phyloP scores from a whole-genome alignment of 176 grass and related monocot genomes.

The Triticum timopheevii region DNA sequence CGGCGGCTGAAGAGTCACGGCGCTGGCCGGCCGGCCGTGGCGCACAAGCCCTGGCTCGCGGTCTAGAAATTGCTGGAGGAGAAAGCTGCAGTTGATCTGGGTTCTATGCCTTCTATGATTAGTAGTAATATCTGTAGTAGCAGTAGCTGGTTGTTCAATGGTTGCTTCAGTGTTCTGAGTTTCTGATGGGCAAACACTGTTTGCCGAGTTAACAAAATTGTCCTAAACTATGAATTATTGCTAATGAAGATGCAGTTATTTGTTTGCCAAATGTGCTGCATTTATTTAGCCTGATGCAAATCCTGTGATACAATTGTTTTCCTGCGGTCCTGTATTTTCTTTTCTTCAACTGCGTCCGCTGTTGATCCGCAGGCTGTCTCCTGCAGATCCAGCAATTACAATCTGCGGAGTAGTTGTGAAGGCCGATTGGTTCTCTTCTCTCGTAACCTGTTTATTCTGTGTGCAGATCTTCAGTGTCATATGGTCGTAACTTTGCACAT shows the following conservation, averaged over 20 bases:
- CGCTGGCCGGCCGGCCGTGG: constrained; percentile 14
- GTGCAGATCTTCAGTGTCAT: background rate
- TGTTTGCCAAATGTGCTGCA: background rate
- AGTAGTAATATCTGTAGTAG: background rate
- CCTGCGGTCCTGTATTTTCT: too few relatives aligned
- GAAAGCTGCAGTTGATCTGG: background rate
- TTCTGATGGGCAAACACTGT: background rate
- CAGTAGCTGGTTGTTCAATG: background rate
- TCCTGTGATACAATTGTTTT: background rate
- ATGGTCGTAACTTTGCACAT: background rate
- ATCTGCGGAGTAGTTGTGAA: too few relatives aligned
- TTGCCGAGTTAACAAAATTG: background rate
- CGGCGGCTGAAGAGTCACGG: constrained; percentile 37
- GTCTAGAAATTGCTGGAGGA: constrained; percentile 5
- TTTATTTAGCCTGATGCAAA: background rate
- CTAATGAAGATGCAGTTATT: background rate
- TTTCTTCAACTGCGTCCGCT: background rate
- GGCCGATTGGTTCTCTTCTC: too few relatives aligned
- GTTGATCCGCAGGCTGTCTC: background rate
- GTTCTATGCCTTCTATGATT: background rate
- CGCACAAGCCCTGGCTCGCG: constrained; percentile 30
- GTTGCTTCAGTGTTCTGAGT: background rate
- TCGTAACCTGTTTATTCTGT: background rate
- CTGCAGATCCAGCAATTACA: too few relatives aligned
- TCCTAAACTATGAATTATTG: background rate